These are phyloP conservation scores for Aspergillus transmontanensis DNA, from an alignment of 2,329 filamentous ascomycete genomes.

Conservation along the genomic window DNA sequence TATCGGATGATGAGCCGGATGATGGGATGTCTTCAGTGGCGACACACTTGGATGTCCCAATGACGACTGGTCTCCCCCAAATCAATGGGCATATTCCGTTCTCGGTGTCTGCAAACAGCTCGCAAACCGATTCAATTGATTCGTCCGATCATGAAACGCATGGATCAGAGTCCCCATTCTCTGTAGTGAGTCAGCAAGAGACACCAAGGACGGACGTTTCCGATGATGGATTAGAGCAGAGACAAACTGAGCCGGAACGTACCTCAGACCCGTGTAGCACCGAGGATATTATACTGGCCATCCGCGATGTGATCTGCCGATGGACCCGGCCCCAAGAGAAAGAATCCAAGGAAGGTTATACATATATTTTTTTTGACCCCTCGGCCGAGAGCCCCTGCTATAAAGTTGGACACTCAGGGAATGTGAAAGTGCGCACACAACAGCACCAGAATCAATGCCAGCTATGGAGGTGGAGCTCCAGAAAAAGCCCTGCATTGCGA, in stretches of 20 bases:
- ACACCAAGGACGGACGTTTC: neutral
- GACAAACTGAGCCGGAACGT: neutral
- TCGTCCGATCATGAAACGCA: neutral
- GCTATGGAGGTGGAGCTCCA: conserved; percentile 1
- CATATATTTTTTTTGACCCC: conserved; percentile 15
- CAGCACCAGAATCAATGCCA: conserved; percentile 13
- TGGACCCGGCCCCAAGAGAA: too few relatives aligned
- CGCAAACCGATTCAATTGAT: neutral
- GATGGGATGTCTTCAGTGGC: neutral
- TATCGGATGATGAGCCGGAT: neutral
- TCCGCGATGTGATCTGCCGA: neutral
- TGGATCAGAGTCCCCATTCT: neutral
- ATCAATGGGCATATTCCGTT: neutral
- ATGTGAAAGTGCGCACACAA: conserved; percentile 9
- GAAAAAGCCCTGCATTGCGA: conserved; percentile 1
- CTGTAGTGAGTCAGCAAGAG: neutral
- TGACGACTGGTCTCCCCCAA: neutral
- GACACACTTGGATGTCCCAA: neutral
- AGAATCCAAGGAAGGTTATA: neutral
- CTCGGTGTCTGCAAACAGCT: neutral
- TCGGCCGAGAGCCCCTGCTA: conserved; percentile 12
- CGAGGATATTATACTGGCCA: neutral
- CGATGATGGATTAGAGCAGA: neutral
- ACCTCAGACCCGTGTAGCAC: neutral
- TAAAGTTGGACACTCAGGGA: conserved; percentile 16